Evolutionary conservation across 1,284 basidiomycete species (phyloP).

Genomic region (Pseudozyma hubeiensis): DNA sequence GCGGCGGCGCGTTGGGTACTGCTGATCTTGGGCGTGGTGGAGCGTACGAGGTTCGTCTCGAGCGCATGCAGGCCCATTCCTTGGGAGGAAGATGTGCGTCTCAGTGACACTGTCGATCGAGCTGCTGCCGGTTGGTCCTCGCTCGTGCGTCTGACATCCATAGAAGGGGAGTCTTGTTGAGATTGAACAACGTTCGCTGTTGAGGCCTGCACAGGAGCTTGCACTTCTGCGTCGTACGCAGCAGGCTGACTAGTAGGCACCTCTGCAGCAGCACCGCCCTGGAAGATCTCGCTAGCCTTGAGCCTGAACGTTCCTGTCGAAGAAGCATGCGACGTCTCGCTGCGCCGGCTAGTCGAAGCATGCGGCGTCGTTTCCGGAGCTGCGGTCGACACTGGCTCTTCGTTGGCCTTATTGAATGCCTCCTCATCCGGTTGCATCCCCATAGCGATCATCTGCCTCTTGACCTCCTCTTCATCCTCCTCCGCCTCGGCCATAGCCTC

Average conservation of each 20-base stretch:
- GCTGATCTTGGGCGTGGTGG: conserved; percentile 39
- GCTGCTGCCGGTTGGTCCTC: conserved; percentile 1
- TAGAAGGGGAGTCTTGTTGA: not conserved
- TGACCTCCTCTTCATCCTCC: conserved; percentile 56
- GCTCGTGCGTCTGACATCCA: conserved; percentile 1
- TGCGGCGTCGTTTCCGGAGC: conserved; percentile 2
- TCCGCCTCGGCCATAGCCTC: conserved; percentile 54
- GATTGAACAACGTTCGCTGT: conserved; percentile 1
- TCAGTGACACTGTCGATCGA: conserved; percentile 21
- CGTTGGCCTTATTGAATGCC: conserved; percentile 13
- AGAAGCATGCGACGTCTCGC: conserved; percentile 24
- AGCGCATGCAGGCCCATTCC: conserved; percentile 51
- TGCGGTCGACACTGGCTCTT: not conserved
- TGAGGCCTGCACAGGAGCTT: not conserved
- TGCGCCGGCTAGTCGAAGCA: conserved; percentile 16
- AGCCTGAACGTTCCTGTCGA: conserved; percentile 27
- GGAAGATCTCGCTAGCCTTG: conserved; percentile 55
- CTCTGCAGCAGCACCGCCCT: not conserved
- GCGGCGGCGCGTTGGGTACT: not conserved
- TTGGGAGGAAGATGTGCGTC: conserved; percentile 42
- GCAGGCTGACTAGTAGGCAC: not conserved
- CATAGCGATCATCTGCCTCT: conserved; percentile 49
- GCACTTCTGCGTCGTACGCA: not conserved
- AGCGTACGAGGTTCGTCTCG: conserved; percentile 39
- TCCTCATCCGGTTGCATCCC: conserved; percentile 55